These are phyloP conservation scores for Kodamaea kakaduensis DNA, from an alignment of 805 yeast genomes.

Conservation along the genomic window DNA sequence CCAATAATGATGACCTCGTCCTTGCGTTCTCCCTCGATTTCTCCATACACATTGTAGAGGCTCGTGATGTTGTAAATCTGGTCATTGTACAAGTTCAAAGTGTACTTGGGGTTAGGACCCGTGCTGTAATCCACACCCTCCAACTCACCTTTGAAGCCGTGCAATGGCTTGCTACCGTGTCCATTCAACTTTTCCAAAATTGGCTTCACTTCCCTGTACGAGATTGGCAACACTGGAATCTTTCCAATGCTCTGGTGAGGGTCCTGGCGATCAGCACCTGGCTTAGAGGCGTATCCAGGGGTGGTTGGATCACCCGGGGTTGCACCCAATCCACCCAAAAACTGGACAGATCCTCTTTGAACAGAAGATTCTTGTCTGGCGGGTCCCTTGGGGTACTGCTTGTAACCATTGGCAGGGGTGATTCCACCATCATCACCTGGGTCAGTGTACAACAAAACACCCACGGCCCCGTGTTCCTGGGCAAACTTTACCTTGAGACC, in stretches of 20 bases:
- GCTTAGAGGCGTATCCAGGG: constrained; percentile 62
- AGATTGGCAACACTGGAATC: constrained; percentile 43
- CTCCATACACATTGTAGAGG: constrained; percentile 42
- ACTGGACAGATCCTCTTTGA: constrained; percentile 59
- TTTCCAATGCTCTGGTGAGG: constrained; percentile 32
- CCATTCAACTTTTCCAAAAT: constrained; percentile 39
- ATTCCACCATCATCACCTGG: constrained; percentile 58
- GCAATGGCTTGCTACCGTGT: constrained; percentile 25
- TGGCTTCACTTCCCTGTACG: constrained; percentile 42
- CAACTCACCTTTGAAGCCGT: constrained; percentile 37
- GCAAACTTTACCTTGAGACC: constrained; percentile 62
- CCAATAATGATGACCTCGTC: constrained; percentile 42
- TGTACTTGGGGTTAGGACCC: constrained; percentile 35
- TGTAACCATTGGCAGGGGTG: constrained; percentile 52
- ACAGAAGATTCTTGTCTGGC: constrained; percentile 61
- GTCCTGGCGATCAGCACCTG: constrained; percentile 32
- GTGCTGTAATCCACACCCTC: constrained; percentile 36
- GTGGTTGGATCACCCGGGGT: constrained; percentile 78
- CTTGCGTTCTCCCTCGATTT: constrained; percentile 36
- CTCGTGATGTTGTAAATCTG: constrained; percentile 40
- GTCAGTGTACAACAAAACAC: constrained; percentile 54
- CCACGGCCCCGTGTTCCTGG: constrained; percentile 57
- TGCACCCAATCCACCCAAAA: constrained; percentile 44
- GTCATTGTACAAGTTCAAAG: constrained; percentile 39
- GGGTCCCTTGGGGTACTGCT: constrained; percentile 59